Evolutionary conservation across 805 yeast genomes (phyloP).

Genomic region (Hanseniaspora occidentalis): DNA sequence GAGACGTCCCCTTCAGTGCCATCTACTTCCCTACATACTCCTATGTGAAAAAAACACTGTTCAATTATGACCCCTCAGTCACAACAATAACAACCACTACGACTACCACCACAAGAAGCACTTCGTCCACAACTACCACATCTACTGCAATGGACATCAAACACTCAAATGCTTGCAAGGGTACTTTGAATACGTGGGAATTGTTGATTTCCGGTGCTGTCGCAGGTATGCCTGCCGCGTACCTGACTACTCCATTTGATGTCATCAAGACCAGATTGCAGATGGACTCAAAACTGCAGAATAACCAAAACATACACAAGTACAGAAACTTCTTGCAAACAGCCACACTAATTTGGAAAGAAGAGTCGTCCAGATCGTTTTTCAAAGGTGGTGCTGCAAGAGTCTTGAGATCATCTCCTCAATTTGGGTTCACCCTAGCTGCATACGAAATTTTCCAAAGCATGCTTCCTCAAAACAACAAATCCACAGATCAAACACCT

Average conservation of each 20-base stretch:
- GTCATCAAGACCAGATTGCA: constrained; percentile 93
- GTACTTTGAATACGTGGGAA: constrained; percentile 72
- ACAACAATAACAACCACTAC: neutral
- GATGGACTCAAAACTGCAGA: constrained; percentile 67
- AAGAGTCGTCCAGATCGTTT: constrained; percentile 77
- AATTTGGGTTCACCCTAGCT: constrained; percentile 95
- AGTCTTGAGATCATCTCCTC: constrained; percentile 91
- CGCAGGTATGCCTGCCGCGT: constrained; percentile 98
- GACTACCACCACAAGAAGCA: constrained; percentile 39
- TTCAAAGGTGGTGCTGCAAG: constrained; percentile 96
- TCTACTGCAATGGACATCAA: neutral
- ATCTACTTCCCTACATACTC: constrained; percentile 96
- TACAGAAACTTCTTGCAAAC: constrained; percentile 75
- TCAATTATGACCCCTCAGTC: constrained; percentile 62
- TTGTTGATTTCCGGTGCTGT: constrained; percentile 78
- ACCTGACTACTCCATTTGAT: constrained; percentile 91
- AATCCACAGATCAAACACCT: neutral
- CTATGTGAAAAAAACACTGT: constrained; percentile 71
- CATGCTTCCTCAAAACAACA: constrained; percentile 43
- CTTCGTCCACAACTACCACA: neutral
- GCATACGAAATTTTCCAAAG: constrained; percentile 85
- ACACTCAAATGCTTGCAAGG: too few species aligned
- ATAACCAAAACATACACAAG: constrained; percentile 37
- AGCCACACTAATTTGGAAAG: constrained; percentile 54
- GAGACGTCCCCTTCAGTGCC: constrained; percentile 95